Evolutionary conservation across 345 rosid species (phyloP), one percentile per base, ranked within the genome.

Genomic region (Crucihimalaya himalaica): DNA sequence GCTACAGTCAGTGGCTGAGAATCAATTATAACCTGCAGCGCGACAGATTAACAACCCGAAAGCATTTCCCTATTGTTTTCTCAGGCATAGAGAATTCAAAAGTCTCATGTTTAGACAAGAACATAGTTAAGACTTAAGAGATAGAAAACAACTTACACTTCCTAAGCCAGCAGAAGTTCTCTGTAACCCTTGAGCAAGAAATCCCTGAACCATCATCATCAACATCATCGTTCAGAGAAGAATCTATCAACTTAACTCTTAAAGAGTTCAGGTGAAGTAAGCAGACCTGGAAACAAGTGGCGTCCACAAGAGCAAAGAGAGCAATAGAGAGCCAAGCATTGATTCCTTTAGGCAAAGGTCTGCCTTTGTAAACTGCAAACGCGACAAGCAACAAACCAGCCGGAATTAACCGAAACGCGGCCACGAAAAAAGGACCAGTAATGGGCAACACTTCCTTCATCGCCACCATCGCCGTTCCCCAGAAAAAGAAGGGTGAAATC

Each of bases 401-500:
- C 5, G 97, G 98, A 45, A 94, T 84, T 66, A 94, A 84, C 10
- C 98, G 91, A 75, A 94, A 94, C 6, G 96, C 50, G 15, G 98
- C 90, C 4, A 94, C 96, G 64, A 88, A 94, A 78, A 91, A 89
- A 62, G 97, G 88, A 25, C 97, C 97, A 23, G 86, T 75, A 53
- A 86, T 79, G 21, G 98, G 98, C 73, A 91, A 83, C 8, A 94
- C 95, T 83, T 88, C 91, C 75, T 94, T 94, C 98, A 91, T 94
- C 14, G 98, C 98, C 75, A 91, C 98, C 98, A 94, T 94, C 0
- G 96, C 91, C 15, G 98, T 89, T 16, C 97, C 98, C 98, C 98
- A 89, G 60, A 91, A 94, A 87, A 94, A 91, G 85, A 94, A 94
- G 0, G 98, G 97, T 8, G 97, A 91, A 9, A 91, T 82, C 90